A percentile compares a stretch with the other conserved stretches of the same genome.
These are phyloP conservation scores for Venturia asperata DNA, from an alignment of 2,329 filamentous ascomycete species.

Conservation along the genomic window DNA sequence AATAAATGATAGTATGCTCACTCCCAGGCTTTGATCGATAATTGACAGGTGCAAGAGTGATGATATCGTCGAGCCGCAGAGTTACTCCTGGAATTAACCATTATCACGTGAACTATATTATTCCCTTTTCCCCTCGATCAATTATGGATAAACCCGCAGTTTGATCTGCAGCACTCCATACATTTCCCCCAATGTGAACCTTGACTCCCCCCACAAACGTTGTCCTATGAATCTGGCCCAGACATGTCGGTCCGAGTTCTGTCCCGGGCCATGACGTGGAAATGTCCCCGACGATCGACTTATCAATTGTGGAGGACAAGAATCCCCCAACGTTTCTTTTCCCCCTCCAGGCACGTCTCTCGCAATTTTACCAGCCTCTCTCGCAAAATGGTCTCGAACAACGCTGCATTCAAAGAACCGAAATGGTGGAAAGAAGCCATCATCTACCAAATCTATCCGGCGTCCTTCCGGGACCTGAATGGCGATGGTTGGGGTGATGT, in stretches of 20 bases:
- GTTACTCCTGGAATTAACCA: neutral
- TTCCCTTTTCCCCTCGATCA: neutral
- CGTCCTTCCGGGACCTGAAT: conserved; percentile 52
- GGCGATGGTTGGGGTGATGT: conserved; percentile 60
- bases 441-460: conserved; percentile 46
- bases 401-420: conserved; percentile 10
- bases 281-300: neutral
- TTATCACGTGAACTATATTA: neutral
- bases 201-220: neutral
- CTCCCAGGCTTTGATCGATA: neutral
- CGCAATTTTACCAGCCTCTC: neutral
- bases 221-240: neutral
- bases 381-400: conserved; percentile 7
- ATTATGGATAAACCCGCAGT: neutral
- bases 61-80: neutral
- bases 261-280: neutral
- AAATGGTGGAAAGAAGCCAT: conserved; percentile 36
- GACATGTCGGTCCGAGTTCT: conserved; percentile 1
- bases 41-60: neutral
- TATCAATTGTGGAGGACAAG: conserved; percentile 1
- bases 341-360: neutral
- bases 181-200: neutral
- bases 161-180: neutral
- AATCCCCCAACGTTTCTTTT: neutral
- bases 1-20: too few relatives aligned